Evolutionary conservation across 1,284 basidiomycete species (phyloP), one percentile per base, ranked within the genome.

Genomic region (Puccinia horiana): DNA sequence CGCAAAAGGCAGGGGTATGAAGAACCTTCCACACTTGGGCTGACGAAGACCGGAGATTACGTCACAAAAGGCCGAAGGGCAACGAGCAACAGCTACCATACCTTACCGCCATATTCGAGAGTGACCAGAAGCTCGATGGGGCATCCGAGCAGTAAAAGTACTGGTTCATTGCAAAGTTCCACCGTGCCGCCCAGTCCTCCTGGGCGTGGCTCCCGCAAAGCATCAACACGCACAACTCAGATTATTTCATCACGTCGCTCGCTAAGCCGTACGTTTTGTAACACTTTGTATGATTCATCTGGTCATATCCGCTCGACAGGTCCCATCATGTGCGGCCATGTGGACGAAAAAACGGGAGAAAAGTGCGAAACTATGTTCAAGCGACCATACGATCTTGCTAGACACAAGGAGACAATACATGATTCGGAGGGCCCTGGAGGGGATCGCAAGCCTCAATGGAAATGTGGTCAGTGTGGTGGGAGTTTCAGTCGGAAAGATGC

Each of bases 371-470:
- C 77, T 23, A 35, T 80, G 37, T 80, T 80, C 52, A 80, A 72
- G 54, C 32, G 77, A 72, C 67, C 77, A 26, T 80, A 80, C 61
- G 77, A 80, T 80, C 63, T 80, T 16, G 77, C 42, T 49, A 63
- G 77, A 70, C 77, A 80, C 67, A 80, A 80, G 44, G 77, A 80
- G 29, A 80, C 77, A 9, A 80, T 80, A n/a, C 77, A 80, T 61
- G 67, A 80, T 80, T 42, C 35, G 42, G 42, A 80, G 54, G 77
- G 52, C 29, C 52, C 67, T 58, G 77, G 40, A 47, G 67, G 77
- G 16, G 52, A 67, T 69, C 61, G 76, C 18, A 72, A 72, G 63
- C 77, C 77, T 70, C 67, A 72, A 80, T 80, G 77, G 77, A 70
- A 23, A 32, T 80, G 77, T 35, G 54, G 67, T 37, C 49, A 80